Evolutionary conservation across 148 eudicot genomes (phyloP).

Genomic region (Rhododendron mucronatum): DNA sequence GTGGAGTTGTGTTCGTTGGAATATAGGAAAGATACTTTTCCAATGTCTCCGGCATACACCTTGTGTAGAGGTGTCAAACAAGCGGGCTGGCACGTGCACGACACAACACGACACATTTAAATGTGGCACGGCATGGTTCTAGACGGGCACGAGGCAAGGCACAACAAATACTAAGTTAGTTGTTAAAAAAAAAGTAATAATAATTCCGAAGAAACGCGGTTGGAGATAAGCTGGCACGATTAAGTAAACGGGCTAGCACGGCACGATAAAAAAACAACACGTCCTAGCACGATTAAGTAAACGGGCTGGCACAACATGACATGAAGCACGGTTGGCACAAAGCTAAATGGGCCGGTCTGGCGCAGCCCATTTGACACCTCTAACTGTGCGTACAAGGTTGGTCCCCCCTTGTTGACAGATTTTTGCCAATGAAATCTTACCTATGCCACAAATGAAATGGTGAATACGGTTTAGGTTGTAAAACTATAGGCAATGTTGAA

Average conservation of each 20-base stretch:
- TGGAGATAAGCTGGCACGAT: neutral
- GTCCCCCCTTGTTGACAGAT: neutral
- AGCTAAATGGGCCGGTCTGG: neutral
- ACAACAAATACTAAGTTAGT: no score
- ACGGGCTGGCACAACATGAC: no score
- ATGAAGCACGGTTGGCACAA: neutral
- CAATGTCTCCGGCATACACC: neutral
- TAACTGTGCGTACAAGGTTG: neutral
- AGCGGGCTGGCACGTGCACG: no score
- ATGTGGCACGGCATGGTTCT: no score
- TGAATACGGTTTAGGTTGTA: neutral
- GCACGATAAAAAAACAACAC: no score
- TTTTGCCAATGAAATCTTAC: neutral
- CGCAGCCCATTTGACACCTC: neutral
- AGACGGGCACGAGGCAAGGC: no score
- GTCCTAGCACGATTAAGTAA: no score
- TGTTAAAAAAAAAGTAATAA: no score
- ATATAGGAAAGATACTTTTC: neutral
- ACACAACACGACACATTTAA: no score
- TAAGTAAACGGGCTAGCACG: no score
- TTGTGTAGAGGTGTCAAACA: no score
- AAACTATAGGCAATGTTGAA: neutral
- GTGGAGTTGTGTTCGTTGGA: neutral
- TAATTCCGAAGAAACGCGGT: no score
- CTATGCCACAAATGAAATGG: neutral